Evolutionary conservation across 441 rosid species (phyloP), one percentile per base, ranked within the genome.

Genomic region (Pelargonium citronellum): DNA sequence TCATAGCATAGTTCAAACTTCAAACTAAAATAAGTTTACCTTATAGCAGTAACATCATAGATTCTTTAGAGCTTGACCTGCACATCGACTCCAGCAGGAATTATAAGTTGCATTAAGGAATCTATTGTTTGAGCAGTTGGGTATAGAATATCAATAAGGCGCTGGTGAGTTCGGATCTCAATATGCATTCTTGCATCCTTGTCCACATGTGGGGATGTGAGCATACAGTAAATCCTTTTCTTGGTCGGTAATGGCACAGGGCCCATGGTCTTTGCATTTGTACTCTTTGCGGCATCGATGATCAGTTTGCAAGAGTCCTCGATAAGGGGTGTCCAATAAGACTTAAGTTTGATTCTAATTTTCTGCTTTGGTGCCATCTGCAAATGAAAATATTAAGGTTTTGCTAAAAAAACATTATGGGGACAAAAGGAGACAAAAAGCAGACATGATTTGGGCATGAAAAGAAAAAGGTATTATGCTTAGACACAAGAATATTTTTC

Each of bases 281-380:
- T 91, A 53, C 75, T 89, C 70, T 82, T 85, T 5, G 97, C 97
- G 44, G 97, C 97, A 49, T 91, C 97, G 75, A 91, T 77, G 79
- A 91, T 95, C 88, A 89, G 99, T 86, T 95, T 91, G 90, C 96
- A 90, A 4, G 97, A 91, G 74, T 95, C 97, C 79, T 95, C 97
- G 13, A 91, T 90, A 72, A 95, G 77, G 63, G 88, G 92, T 46
- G 91, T 96, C 94, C 93, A 95, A 78, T 87, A 91, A 63, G 99
- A 95, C 74, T 92, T 83, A 15, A 95, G 96, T 78, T 91, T 95
- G 73, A 95, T 95, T 82, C 99, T 90, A 80, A 95, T 95, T 80
- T 91, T 95, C 77, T 95, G 97, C 87, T 95, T 95, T 2, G 99
- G 97, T 13, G 97, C 96, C 85, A 88, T 79, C 99, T 91, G 80